Evolutionary conservation across 2,329 filamentous ascomycete species (phyloP).

Genomic region (Lecanicillium sp.): DNA sequence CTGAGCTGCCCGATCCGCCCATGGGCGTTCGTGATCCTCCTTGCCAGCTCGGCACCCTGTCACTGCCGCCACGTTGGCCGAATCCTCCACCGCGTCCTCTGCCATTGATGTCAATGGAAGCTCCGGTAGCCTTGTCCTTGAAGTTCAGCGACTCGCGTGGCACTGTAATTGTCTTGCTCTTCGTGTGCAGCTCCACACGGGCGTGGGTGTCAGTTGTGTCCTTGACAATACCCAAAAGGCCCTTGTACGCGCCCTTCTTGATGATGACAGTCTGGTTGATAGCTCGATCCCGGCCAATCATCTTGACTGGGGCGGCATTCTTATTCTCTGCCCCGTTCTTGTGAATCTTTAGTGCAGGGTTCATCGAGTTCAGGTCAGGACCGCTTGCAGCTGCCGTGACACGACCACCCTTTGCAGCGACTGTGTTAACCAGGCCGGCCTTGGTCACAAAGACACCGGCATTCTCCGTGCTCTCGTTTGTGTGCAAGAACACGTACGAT

Average conservation of each 20-base stretch:
- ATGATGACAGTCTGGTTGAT: constrained; percentile 90
- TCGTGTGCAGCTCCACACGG: constrained; percentile 88
- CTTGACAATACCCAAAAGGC: constrained; percentile 88
- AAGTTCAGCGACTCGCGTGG: constrained; percentile 74
- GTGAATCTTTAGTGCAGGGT: constrained; percentile 75
- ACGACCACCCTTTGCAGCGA: constrained; percentile 89
- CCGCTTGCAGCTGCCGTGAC: constrained; percentile 48
- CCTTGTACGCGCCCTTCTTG: constrained; percentile 82
- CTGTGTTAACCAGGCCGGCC: constrained; percentile 76
- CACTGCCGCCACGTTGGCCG: constrained; percentile 36
- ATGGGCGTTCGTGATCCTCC: constrained; percentile 63
- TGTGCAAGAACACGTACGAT: constrained; percentile 86
- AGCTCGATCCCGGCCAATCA: constrained; percentile 72
- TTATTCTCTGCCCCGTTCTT: constrained; percentile 44
- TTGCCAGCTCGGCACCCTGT: constrained; percentile 49
- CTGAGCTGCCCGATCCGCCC: constrained; percentile 48
- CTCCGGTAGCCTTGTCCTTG: constrained; percentile 76
- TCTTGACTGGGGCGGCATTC: constrained; percentile 57
- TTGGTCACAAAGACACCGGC: constrained; percentile 83
- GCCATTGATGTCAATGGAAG: constrained; percentile 63
- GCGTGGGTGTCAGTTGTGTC: constrained; percentile 82
- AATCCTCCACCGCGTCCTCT: constrained; percentile 39
- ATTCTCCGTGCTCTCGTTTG: constrained; percentile 76
- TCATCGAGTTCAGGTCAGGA: constrained; percentile 84
- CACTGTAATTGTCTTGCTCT: constrained; percentile 83